Evolutionary conservation across 106 monocot species (phyloP).

Genomic region (Dendrobium chrysotoxum): DNA sequence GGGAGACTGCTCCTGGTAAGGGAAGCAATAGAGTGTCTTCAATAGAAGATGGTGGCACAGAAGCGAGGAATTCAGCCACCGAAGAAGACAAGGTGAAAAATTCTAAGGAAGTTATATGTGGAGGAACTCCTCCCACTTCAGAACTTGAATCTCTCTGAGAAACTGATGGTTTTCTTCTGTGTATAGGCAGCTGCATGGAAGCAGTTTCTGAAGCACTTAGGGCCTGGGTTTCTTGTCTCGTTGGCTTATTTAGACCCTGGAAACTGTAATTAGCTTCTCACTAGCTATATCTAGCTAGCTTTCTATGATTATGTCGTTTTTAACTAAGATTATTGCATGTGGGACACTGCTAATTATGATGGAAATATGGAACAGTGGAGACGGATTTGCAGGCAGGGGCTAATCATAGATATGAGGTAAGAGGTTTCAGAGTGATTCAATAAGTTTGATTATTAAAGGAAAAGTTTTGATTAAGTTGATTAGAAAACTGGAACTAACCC

Average conservation of each 20-base stretch:
- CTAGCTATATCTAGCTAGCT: not conserved
- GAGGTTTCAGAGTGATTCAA: not conserved
- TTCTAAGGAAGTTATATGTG: not conserved
- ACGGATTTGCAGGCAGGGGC: constrained; percentile 75
- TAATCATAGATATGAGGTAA: constrained; percentile 61
- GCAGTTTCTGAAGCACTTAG: constrained; percentile 64
- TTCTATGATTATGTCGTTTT: not conserved
- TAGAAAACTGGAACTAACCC: not conserved
- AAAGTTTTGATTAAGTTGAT: no score
- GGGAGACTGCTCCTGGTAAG: not conserved
- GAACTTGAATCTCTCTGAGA: not conserved
- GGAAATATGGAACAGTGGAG: constrained; percentile 36
- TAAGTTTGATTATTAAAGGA: not conserved
- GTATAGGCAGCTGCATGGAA: constrained; percentile 30
- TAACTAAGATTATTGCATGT: not conserved
- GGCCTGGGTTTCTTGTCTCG: constrained; percentile 84
- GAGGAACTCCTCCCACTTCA: not conserved
- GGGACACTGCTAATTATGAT: not conserved
- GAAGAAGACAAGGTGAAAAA: not conserved
- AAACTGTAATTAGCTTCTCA: constrained; percentile 31
- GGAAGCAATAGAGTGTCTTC: not conserved
- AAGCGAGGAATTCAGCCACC: not conserved
- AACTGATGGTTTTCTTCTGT: not conserved
- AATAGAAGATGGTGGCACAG: not conserved
- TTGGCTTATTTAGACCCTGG: constrained; percentile 89